A percentile compares a stretch with the other conserved stretches of the same genome.
Conservation (phyloP, 2,329 filamentous ascomycete genomes). For the Nemania serpens region DNA sequence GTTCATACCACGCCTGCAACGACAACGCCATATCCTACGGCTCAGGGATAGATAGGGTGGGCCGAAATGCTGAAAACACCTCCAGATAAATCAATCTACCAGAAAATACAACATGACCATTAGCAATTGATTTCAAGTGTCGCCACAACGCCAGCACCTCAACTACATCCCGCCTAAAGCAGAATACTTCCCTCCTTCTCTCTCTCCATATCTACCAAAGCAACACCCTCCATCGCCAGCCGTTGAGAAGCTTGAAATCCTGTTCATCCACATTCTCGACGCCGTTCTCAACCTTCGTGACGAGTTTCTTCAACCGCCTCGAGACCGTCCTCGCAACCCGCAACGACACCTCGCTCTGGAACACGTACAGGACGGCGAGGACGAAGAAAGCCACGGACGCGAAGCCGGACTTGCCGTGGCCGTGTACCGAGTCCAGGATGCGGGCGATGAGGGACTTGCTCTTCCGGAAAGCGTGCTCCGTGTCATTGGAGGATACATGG, state of each 20-base stretch:
- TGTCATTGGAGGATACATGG: slow-evolving; percentile 52
- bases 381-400: slow-evolving; percentile 59
- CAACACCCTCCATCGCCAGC: slow-evolving; percentile 63
- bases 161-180: not conserved
- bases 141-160: not conserved
- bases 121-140: not conserved
- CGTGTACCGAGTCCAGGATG: slow-evolving; percentile 51
- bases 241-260: slow-evolving; percentile 55
- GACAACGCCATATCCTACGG: not conserved
- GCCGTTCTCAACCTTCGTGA: slow-evolving; percentile 53
- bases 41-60: not conserved
- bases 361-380: slow-evolving; percentile 61
- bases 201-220: slow-evolving; percentile 43
- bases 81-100: not conserved
- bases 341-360: slow-evolving; percentile 62
- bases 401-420: slow-evolving; percentile 46
- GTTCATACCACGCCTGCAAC: not conserved
- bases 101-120: not conserved
- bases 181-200: not conserved
- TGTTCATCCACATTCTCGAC: slow-evolving; percentile 51
- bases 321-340: slow-evolving; percentile 58
- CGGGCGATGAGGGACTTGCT: slow-evolving; percentile 56
- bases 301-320: slow-evolving; percentile 55
- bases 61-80: not conserved
- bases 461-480: slow-evolving; percentile 61